phyloP scores from a whole-genome alignment of 805 yeast genomes.

The Saccharomycopsis oosterbeekiorum region DNA sequence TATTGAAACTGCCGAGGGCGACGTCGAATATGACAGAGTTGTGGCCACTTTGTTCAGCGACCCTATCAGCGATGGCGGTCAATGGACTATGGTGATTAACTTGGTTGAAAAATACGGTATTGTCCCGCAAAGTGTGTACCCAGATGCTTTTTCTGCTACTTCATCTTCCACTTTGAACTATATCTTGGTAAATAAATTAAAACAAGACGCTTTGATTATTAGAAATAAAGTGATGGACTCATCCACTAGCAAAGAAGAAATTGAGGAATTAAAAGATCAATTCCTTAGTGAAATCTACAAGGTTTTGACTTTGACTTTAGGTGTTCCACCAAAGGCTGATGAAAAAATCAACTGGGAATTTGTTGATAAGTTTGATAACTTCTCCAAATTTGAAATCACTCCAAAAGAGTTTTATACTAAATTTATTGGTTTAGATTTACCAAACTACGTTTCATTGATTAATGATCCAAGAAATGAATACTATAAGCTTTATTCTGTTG shows the following conservation, averaged over 20 bases:
- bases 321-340: constrained; percentile 67
- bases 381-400: constrained; percentile 40
- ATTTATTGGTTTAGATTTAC: constrained; percentile 42
- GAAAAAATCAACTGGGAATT: constrained; percentile 68
- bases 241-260: constrained; percentile 30
- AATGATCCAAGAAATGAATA: constrained; percentile 76
- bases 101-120: constrained; percentile 71
- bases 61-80: constrained; percentile 81
- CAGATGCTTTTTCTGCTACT: constrained; percentile 54
- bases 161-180: constrained; percentile 44
- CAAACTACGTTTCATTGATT: constrained; percentile 50
- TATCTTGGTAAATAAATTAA: constrained; percentile 55
- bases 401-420: constrained; percentile 56
- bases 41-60: constrained; percentile 54
- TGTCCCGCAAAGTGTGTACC: constrained; percentile 64
- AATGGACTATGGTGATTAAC: constrained; percentile 75
- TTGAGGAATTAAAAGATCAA: constrained; percentile 30
- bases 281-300: constrained; percentile 56
- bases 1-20: constrained; percentile 56
- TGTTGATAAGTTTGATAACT: constrained; percentile 55
- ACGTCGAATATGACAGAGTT: constrained; percentile 52
- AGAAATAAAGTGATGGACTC: constrained; percentile 37
- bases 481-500: constrained; percentile 56
- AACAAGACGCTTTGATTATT: constrained; percentile 68
- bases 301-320: constrained; percentile 58